phyloP scores from a whole-genome alignment of 805 yeast genomes.

The Yarrowia porcina region DNA sequence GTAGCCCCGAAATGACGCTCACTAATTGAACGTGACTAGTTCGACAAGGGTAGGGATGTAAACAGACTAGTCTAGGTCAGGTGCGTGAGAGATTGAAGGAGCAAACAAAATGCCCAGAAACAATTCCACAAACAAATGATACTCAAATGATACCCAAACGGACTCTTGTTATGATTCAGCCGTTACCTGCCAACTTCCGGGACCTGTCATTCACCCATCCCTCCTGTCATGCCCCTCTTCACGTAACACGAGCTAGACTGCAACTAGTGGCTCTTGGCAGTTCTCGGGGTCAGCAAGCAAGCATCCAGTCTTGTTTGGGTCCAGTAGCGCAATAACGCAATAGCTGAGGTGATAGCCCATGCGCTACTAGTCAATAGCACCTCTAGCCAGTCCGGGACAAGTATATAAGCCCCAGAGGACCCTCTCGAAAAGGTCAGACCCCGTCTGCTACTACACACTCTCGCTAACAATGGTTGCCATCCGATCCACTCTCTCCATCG shows the following conservation, averaged over 20 bases:
- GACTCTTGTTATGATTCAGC: too few species aligned
- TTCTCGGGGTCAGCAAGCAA: neutral
- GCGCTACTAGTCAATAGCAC: neutral
- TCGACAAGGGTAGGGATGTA: slow-evolving; percentile 8
- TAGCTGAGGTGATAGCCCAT: neutral
- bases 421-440: neutral
- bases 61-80: slow-evolving; percentile 14
- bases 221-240: neutral
- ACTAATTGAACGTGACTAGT: neutral
- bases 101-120: too few species aligned
- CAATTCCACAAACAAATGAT: too few species aligned
- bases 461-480: slow-evolving; percentile 23
- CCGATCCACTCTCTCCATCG: slow-evolving; percentile 23
- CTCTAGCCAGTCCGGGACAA: neutral
- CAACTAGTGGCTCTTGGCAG: neutral
- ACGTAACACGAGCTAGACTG: neutral
- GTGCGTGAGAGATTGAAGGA: neutral
- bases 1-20: slow-evolving; percentile 3
- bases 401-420: neutral
- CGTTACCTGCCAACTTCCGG: too few species aligned
- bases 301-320: too few species aligned
- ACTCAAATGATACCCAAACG: too few species aligned
- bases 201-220: too few species aligned
- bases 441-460: slow-evolving; percentile 1
- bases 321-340: neutral